Evolutionary conservation across 2,329 filamentous ascomycete species (phyloP), one percentile per base, ranked within the genome.

Genomic region (Neopestalotiopsis clavispora): DNA sequence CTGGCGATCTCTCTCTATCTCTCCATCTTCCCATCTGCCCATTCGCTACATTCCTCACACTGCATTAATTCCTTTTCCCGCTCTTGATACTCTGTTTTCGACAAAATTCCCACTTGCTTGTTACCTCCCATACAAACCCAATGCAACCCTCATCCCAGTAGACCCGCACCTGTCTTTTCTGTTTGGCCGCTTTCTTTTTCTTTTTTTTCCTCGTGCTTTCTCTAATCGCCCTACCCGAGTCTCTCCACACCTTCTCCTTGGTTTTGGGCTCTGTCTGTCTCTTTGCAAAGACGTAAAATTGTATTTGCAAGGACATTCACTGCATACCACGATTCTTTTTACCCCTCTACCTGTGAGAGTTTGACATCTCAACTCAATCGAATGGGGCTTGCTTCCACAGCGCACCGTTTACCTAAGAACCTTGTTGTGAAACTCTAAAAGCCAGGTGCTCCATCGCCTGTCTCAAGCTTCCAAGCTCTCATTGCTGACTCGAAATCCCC

Each of bases 401-500:
- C 23, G 23, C 64, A 56, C 65, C 65, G 65, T 67, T 67, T 42
- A 23, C 30, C 34, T 56, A n/a, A 45, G 17, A 66, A 66, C 64
- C 65, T 58, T 62, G 66, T 65, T 60, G 59, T 67, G 65, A 65
- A 67, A 67, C 65, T 69, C 74, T 72, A 66, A 79, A 71, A 74
- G 69, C 72, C 57, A 67, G 38, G 38, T 12, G 14, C 57, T 59
- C 57, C 57, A 59, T 59, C 23, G n/a, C 17, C n/a, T 30, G 57
- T 59, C 57, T 59, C 23, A 59, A 59, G 57, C 30, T 59, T 52
- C 17, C 17, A 34, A 61, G 32, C 30, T 40, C 32, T 32, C 61
- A 70, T 71, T 74, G 76, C 77, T 77, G 75, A 80, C 74, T 75
- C 34, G 69, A 69, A 73, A 75, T 77, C 75, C 70, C 73, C 74